Percentiles rank a stretch among this genome's conserved stretches.
These are phyloP conservation scores for Glycine soja DNA, from an alignment of 306 rosid species.

Conservation along the genomic window DNA sequence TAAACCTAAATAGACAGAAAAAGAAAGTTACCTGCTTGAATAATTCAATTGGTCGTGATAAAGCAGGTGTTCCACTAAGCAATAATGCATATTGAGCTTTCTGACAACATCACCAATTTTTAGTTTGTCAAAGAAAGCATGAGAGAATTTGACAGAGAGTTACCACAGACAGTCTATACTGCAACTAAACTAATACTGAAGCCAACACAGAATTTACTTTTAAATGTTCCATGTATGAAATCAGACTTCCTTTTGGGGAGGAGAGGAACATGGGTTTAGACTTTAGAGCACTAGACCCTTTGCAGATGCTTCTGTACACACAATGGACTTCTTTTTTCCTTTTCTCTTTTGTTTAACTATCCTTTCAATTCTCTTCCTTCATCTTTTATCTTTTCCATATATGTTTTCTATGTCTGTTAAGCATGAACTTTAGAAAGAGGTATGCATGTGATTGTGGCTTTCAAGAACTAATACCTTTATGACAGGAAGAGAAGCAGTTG, in stretches of 20 bases:
- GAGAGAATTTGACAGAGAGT: slow-evolving; percentile 28
- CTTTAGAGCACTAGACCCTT: slow-evolving; percentile 1
- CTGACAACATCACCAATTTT: slow-evolving; percentile 53
- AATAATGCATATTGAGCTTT: slow-evolving; percentile 87
- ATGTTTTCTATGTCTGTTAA: slow-evolving; percentile 17
- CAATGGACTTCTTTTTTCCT: not conserved
- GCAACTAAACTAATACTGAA: slow-evolving; percentile 2
- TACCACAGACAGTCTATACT: not conserved
- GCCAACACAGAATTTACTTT: slow-evolving; percentile 29
- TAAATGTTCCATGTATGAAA: slow-evolving; percentile 32
- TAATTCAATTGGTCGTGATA: slow-evolving; percentile 94
- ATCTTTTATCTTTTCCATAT: slow-evolving; percentile 9
- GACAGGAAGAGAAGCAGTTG: slow-evolving; percentile 83
- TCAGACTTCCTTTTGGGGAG: slow-evolving; percentile 29
- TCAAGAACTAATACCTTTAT: slow-evolving; percentile 70
- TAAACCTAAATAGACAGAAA: slow-evolving; percentile 23
- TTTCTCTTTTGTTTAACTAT: slow-evolving; percentile 22
- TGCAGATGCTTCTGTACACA: slow-evolving; percentile 31
- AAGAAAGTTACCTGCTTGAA: slow-evolving; percentile 75
- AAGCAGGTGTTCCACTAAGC: slow-evolving; percentile 98
- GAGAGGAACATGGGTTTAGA: slow-evolving; percentile 29
- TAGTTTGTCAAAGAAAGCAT: slow-evolving; percentile 34
- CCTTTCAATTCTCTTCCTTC: slow-evolving; percentile 5
- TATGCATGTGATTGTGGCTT: slow-evolving; percentile 29
- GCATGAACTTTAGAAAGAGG: slow-evolving; percentile 21